Evolutionary conservation across 768 basidiomycete species (phyloP), one percentile per base, ranked within the genome.

Genomic region (Mycena venus): DNA sequence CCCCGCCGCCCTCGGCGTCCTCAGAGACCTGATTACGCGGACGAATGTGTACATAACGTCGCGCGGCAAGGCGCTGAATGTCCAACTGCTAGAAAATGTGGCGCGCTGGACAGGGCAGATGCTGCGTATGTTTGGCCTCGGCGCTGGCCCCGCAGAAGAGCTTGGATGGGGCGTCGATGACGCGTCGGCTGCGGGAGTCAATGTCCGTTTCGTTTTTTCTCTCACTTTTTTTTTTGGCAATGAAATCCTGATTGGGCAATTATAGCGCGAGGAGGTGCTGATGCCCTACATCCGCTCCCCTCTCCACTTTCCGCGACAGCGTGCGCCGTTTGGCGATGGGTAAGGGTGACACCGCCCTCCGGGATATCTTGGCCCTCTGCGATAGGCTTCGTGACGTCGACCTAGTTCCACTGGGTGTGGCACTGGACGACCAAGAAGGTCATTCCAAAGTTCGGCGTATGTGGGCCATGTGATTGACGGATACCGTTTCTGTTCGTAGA

Each of bases 391-490:
- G 98, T 19, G 98, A 99, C 80, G 86, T 90, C 38, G 97, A 98
- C 79, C 86, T 99, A 51, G 93, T 97, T 51, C 93, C 96, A n/a
- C 87, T 99, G 61, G 98, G 98, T 10, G 96, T 99, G 8, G 97
- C 97, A 10, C 86, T 99, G 38, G 98, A 99, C 81, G 98, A 99
- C 85, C 96, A 96, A 85, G 96, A 97, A 88, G 96, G 96, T 82
- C 38, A 62, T 60, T 44, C 44, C 23, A 27, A 47, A 38, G 27
- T 72, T 11, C 21, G 4, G 34, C 23, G 23, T 70, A 27, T 31
- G 67, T 19, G 38, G 61, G 12, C 42, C 65, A 29, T 73, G 44
- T 40, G 60, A 78, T 27, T 51, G 64, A 58, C 68, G 65, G 34
- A 38, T 23, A 55, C 27, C 34, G n/a, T n/a, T n/a, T n/a, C n/a